Evolutionary conservation across 306 rosid species (phyloP).

Genomic region (Rosa lucieae): DNA sequence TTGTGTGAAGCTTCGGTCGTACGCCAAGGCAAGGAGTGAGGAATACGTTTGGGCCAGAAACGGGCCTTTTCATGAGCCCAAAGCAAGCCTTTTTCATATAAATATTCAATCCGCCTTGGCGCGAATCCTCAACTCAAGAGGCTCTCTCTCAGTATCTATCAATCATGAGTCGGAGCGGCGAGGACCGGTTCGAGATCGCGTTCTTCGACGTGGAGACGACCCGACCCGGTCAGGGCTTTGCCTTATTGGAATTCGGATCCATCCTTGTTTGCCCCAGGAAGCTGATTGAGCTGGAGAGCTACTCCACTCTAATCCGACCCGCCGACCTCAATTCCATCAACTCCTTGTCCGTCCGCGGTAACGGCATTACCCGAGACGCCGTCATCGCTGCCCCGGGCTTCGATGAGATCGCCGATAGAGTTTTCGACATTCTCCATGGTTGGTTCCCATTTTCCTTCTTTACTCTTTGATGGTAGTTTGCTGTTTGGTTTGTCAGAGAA

Average conservation of each 20-base stretch:
- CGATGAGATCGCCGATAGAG: slow-evolving; percentile 53
- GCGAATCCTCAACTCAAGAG: not conserved
- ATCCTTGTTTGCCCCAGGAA: slow-evolving; percentile 86
- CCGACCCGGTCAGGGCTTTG: slow-evolving; percentile 53
- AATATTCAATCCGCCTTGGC: not conserved
- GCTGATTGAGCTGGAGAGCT: slow-evolving; percentile 67
- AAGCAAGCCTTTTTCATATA: too few relatives aligned
- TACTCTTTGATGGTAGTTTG: not conserved
- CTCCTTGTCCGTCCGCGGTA: slow-evolving; percentile 69
- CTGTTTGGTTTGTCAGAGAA: too few relatives aligned
- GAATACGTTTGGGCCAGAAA: not conserved
- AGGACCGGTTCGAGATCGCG: slow-evolving; percentile 72
- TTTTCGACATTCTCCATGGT: slow-evolving; percentile 91
- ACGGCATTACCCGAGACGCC: slow-evolving; percentile 70
- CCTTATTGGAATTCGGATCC: slow-evolving; percentile 81
- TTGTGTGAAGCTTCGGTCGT: slow-evolving; percentile 5
- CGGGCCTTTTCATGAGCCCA: too few relatives aligned
- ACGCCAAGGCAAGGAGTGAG: slow-evolving; percentile 26
- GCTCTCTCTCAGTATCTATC: not conserved
- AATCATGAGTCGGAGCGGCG: slow-evolving; percentile 41
- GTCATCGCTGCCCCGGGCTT: slow-evolving; percentile 69
- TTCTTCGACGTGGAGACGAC: slow-evolving; percentile 95
- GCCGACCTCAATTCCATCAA: slow-evolving; percentile 59
- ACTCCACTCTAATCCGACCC: slow-evolving; percentile 72
- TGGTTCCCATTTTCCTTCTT: not conserved